phyloP scores from a whole-genome alignment of 345 rosid genomes.

The Citrus medica region DNA sequence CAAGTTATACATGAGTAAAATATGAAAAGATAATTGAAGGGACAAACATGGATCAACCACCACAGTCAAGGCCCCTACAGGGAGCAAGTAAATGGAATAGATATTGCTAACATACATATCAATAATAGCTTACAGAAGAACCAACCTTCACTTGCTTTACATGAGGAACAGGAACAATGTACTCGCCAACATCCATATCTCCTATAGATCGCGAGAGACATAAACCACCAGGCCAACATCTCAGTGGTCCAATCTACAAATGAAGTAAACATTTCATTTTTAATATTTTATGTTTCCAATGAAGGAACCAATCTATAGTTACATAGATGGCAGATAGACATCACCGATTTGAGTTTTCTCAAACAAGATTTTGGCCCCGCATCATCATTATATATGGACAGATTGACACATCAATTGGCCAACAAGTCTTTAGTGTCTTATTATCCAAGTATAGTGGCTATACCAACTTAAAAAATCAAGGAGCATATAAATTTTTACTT shows the following conservation, averaged over 20 bases:
- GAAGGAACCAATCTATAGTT: not conserved
- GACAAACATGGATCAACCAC: constrained; percentile 1
- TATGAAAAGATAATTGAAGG: not conserved
- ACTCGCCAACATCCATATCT: constrained; percentile 94
- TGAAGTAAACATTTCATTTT: constrained; percentile 7
- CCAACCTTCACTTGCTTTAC: constrained; percentile 99
- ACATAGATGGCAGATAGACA: not conserved
- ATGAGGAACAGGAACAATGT: constrained; percentile 95
- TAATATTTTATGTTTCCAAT: not conserved
- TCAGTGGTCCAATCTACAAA: constrained; percentile 88
- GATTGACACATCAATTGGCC: not conserved
- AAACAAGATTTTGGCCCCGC: not conserved
- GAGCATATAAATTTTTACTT: not conserved
- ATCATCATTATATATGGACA: not conserved
- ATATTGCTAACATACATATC: constrained; percentile 6
- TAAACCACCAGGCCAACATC: constrained; percentile 99
- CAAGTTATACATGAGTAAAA: not conserved
- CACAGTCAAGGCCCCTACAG: not conserved
- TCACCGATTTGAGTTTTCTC: not conserved
- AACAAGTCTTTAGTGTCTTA: not conserved
- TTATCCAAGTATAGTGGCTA: constrained; percentile 4
- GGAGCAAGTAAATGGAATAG: not conserved
- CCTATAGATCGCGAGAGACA: constrained; percentile 99
- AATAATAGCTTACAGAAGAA: constrained; percentile 4
- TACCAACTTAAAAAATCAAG: not conserved